Base-by-base conservation (phyloP, 2,329 filamentous ascomycete species). In the Curvularia lunata region DNA sequence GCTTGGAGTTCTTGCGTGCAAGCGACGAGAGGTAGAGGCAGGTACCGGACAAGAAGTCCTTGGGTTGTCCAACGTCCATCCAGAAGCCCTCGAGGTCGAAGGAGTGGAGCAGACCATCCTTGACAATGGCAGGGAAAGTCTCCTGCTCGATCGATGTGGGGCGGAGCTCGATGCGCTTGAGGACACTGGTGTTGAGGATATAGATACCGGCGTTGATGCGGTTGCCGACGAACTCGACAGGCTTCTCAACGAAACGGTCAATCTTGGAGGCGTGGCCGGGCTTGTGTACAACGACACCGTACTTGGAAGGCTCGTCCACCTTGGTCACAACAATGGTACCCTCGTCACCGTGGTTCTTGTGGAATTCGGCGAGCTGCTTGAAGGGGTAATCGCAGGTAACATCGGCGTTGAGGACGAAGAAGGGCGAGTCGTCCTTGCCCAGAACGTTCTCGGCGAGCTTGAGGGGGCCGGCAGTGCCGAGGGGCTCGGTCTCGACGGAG, bases 1-100 rank as follows among this genome's bases (percentile, higher is more conserved):
- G 85, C 82, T 96, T 93, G 75, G 91, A 91, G 76, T 88, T 87
- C 81, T 91, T 92, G 86, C 97, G 97, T 58, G 92, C 86, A 59
- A 98, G 86, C 3, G 92, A 96, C 46, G 91, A 92, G 51, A 99
- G 91, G 83, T 97, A 98, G 62, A 99, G 85, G 81, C 94, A 98
- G 61, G 95, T 98, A 63, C 94, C 94, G 21, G 90, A 92, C 54
- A 99, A 84, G 86, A 98, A 99, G 77, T 99, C 94, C 84, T 98
- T 99, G 70, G 94, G 94, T 81, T 99, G 94, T 71, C 94, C 94
- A 65, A 99, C 92, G 71, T 98, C 94, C 94, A 98, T 98, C 94
- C 94, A 98, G 87, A 96, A 98, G 69, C 94, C 92, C 68, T 97
- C 92, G 28, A 98, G 87, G 76, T 98, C 94, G 76, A 96, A 97